phyloP scores from a whole-genome alignment of 495 filamentous ascomycete genomes.

The Aspergillus olivimuriae region DNA sequence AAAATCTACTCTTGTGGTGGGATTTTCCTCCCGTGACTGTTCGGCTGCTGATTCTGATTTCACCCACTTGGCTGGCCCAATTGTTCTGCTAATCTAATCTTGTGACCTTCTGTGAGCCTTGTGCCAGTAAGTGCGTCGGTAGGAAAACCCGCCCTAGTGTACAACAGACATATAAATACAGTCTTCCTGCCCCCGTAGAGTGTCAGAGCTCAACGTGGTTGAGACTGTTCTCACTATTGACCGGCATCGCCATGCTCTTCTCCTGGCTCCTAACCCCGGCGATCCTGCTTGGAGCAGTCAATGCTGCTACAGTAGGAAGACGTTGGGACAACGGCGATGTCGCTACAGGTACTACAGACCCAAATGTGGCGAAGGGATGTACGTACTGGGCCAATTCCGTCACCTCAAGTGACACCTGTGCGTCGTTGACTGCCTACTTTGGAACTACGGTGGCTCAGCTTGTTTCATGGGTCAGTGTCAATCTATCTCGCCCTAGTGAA shows the following conservation, averaged over 20 bases:
- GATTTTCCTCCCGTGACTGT: no score
- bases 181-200: no score
- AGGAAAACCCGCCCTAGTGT: no score
- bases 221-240: background rate
- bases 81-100: no score
- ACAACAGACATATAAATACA: no score
- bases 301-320: background rate
- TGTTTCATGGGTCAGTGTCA: constrained; percentile 9
- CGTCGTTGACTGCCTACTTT: constrained; percentile 3
- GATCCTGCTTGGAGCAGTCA: background rate
- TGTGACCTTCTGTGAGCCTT: no score
- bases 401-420: constrained; percentile 10
- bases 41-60: no score
- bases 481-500: background rate
- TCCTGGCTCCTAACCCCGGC: background rate
- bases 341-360: constrained; percentile 11
- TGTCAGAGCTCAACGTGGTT: background rate
- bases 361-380: constrained; percentile 7
- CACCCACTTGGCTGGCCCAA: no score
- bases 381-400: constrained; percentile 11
- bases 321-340: constrained; percentile 4
- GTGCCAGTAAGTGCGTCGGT: no score
- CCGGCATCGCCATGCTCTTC: background rate
- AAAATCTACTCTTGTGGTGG: no score
- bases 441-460: constrained; percentile 7